Conservation (phyloP, 805 yeast genomes). For the Yarrowia sp. region DNA sequence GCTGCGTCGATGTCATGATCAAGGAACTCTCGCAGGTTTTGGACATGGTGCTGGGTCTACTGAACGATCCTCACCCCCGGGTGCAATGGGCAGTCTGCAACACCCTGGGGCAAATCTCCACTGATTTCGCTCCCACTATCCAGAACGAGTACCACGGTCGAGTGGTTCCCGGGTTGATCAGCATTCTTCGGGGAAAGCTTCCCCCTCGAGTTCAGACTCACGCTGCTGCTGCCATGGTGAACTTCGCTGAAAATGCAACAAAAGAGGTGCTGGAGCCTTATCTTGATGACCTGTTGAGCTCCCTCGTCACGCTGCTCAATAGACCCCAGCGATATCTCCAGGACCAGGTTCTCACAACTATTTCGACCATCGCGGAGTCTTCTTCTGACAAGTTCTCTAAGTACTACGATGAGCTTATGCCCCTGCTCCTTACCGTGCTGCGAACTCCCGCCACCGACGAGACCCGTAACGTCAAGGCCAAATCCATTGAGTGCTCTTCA, state of each 20-base stretch:
- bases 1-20: constrained; percentile 88
- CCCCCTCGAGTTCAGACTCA: constrained; percentile 93
- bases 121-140: constrained; percentile 90
- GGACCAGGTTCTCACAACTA: constrained; percentile 95
- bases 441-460: constrained; percentile 79
- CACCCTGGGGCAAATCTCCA: constrained; percentile 94
- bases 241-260: constrained; percentile 90
- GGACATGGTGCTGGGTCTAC: constrained; percentile 83
- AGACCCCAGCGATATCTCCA: constrained; percentile 92
- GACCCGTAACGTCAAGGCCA: constrained; percentile 81
- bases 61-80: constrained; percentile 86
- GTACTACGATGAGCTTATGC: constrained; percentile 95
- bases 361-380: constrained; percentile 96
- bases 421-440: constrained; percentile 78
- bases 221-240: constrained; percentile 97
- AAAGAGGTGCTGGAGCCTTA: constrained; percentile 92
- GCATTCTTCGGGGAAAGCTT: constrained; percentile 73
- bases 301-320: constrained; percentile 76
- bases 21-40: constrained; percentile 80
- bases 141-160: constrained; percentile 81
- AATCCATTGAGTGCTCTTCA: constrained; percentile 95
- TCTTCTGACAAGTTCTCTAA: constrained; percentile 87
- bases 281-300: constrained; percentile 77
- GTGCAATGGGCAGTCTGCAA: constrained; percentile 98
- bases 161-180: constrained; percentile 85